Base-by-base conservation (phyloP, 2,329 filamentous ascomycete genomes). In the Akanthomyces dipterigenus region DNA sequence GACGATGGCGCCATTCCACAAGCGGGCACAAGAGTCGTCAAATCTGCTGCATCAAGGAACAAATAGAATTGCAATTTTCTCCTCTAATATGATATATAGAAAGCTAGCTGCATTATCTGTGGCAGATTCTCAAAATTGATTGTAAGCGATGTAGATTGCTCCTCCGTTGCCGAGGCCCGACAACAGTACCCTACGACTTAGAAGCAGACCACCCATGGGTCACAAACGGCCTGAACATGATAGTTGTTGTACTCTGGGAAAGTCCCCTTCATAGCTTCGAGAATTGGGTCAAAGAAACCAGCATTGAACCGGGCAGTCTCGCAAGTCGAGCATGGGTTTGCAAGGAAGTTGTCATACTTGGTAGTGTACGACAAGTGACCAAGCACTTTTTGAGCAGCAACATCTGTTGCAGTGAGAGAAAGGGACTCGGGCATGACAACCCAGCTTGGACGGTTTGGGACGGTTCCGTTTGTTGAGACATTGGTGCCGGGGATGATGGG, bases 381-480 rank as follows among this genome's bases (percentile, higher is more conserved):
- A 24, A 76, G 65, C 5, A 73, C 61, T 3, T 68, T 71, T 31
- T 72, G 67, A 28, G 68, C 71, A 14, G 71, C 66, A 42, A 68
- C 66, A 57, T 76, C 73, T 3, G 69, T 70, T 2, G 72, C 74
- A 51, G 70, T 67, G 34, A 76, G 64, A 20, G 67, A 72, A 59
- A 76, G 75, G 1, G 72, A 67, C 57, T 76, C 73, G 0, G 74
- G 74, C 72, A 76, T 75, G 43, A 76, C 69, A 5, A 76, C 73
- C 74, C 74, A 76, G 61, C 67, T 72, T 2, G 67, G 67, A 3
- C 66, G 36, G 5, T 16, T 45, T 1, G 16, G 50, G 14, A 31
- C 70, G 60, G 68, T 69, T 24, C 66, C 70, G 55, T 68, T 70
- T 51, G 67, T 70, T 62, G 68, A 68, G 31, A 66, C 68, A 59